Evolutionary conservation across 1,139 yeast species (phyloP), one percentile per base, ranked within the genome.

Genomic region (Yamadazyma sp.): DNA sequence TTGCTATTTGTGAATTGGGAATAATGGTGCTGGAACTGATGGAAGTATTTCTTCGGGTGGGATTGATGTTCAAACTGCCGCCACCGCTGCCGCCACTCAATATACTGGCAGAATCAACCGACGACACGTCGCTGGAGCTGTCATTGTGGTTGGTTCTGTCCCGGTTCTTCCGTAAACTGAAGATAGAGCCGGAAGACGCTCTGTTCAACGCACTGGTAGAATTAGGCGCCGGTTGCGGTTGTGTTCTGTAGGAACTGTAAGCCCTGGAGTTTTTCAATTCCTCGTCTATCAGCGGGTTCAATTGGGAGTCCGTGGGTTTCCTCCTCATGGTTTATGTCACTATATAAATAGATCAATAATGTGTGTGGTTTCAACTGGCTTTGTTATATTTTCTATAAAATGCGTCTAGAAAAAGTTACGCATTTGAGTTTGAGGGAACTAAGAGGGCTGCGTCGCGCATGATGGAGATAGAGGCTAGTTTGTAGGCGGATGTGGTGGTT

Each of bases 31-130:
- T 38, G 21, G 32, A 28, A 16, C 31, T 25, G 4, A 43, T 16
- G 9, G 61, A 52, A 24, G 52, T 26, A 76, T 87, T 52, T 63
- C 83, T 31, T 62, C 76, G 13, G 11, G 29, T 26, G 70, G 29
- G 29, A 13, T 27, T 27, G 29, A 15, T 15, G 20, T 27, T 27
- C n/a, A 27, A 20, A 15, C 29, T 25, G 9, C 29, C 29, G 4
- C 39, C 44, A 26, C 44, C 45, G 29, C 61, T 53, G 9, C 59
- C 57, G 3, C 59, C 55, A 37, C 64, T 57, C 27, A 51, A 34
- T 17, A 62, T 62, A 40, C 69, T 63, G 16, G 62, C 63, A 3
- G 65, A 51, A 40, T 68, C 74, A 28, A 56, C 46, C 24, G 71
- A 65, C 5, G 69, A 63, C 13, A 54, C 42, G 45, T 70, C 76